These are phyloP conservation scores for Trichoderma gracile DNA, from an alignment of 2,329 filamentous ascomycete species.

Conservation along the genomic window DNA sequence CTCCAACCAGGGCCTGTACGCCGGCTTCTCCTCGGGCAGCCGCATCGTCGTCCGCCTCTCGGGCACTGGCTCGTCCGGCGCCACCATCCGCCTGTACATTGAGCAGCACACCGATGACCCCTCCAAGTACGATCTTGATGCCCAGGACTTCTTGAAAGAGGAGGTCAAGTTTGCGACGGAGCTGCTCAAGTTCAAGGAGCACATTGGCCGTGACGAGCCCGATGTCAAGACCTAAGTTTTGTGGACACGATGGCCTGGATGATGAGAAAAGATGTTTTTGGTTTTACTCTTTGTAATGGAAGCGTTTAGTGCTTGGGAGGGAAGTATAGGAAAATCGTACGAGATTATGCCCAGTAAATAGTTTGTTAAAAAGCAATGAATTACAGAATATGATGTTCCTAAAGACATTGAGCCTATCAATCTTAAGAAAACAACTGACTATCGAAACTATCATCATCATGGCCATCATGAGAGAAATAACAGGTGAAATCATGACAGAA, in stretches of 20 bases:
- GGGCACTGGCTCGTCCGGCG: slow-evolving; percentile 90
- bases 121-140: slow-evolving; percentile 75
- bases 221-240: slow-evolving; percentile 83
- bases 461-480: too few species aligned
- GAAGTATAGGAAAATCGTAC: neutral
- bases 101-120: slow-evolving; percentile 90
- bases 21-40: slow-evolving; percentile 91
- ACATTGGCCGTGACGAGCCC: slow-evolving; percentile 86
- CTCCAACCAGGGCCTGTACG: slow-evolving; percentile 93
- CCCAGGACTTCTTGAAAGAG: slow-evolving; percentile 90
- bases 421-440: neutral
- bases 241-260: neutral
- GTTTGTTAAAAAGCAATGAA: slow-evolving; percentile 16
- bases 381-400: neutral
- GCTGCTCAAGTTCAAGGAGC: slow-evolving; percentile 90
- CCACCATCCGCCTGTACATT: slow-evolving; percentile 94
- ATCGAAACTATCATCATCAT: neutral
- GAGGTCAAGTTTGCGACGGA: slow-evolving; percentile 83
- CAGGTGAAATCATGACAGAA: too few species aligned
- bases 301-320: slow-evolving; percentile 6
- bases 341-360: slow-evolving; percentile 19
- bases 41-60: slow-evolving; percentile 94
- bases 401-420: too few species aligned
- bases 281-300: neutral
- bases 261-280: neutral